These are phyloP conservation scores for Amanita subjunquillea DNA, from an alignment of 768 basidiomycete species.

Conservation along the genomic window DNA sequence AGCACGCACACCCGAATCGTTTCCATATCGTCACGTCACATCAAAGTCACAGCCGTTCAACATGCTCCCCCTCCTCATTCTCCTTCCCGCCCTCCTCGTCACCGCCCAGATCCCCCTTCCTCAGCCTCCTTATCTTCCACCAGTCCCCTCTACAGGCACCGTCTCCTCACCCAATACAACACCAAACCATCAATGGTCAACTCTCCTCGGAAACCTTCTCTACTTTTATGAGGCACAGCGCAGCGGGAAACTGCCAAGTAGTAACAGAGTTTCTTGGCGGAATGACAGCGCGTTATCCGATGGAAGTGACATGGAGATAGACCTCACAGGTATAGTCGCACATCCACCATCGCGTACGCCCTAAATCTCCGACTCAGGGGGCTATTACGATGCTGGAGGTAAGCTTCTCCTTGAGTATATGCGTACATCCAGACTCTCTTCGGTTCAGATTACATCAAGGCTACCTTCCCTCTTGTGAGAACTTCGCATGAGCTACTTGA, in stretches of 20 bases:
- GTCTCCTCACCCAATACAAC: constrained; percentile 25
- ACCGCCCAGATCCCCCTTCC: constrained; percentile 56
- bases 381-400: constrained; percentile 93
- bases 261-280: constrained; percentile 78
- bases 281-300: constrained; percentile 75
- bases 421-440: constrained; percentile 3
- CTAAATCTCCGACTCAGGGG: constrained; percentile 25
- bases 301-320: constrained; percentile 61
- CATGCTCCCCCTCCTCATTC: constrained; percentile 15
- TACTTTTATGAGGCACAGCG: constrained; percentile 93
- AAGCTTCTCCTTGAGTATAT: constrained; percentile 8
- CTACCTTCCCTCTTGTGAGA: constrained; percentile 71
- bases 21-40: constrained; percentile 17
- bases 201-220: constrained; percentile 66
- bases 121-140: constrained; percentile 54
- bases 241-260: constrained; percentile 58
- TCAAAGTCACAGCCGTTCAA: constrained; percentile 6
- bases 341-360: neutral
- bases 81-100: constrained; percentile 18
- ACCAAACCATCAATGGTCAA: constrained; percentile 77
- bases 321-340: constrained; percentile 49
- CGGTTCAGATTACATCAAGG: constrained; percentile 72
- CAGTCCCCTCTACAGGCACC: constrained; percentile 46
- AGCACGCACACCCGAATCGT: constrained; percentile 56
- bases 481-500: neutral